Conservation (phyloP, 2,329 filamentous ascomycete genomes). For the Mycocentrospora acerina region DNA sequence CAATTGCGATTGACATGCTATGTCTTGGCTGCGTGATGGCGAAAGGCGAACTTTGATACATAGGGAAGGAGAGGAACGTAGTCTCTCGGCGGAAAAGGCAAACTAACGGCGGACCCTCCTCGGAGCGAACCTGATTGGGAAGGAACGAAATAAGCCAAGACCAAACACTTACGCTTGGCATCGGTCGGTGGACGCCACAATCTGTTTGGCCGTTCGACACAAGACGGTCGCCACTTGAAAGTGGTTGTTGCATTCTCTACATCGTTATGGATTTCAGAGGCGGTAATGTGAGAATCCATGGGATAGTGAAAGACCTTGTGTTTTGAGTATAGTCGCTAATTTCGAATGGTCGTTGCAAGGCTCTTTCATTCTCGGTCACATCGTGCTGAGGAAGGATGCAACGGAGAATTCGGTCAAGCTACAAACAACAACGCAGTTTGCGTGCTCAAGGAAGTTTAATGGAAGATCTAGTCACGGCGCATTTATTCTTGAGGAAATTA, state of each 20-base stretch:
- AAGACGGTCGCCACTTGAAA: background rate
- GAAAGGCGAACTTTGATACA: conserved; percentile 14
- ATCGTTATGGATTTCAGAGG: no score
- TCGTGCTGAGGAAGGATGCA: no score
- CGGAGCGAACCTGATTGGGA: conserved; percentile 26
- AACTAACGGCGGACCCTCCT: conserved; percentile 8
- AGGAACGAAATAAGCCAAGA: conserved; percentile 22
- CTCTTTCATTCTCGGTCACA: no score
- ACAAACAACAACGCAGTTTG: no score
- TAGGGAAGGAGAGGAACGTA: conserved; percentile 23
- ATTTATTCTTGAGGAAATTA: no score
- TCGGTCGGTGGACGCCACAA: conserved; percentile 16
- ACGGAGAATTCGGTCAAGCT: no score
- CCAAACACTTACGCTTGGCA: conserved; percentile 2
- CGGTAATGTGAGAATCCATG: no score
- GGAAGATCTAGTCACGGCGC: no score
- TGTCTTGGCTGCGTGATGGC: conserved; percentile 23
- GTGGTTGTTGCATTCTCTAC: background rate
- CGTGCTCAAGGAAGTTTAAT: no score
- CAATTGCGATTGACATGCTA: conserved; percentile 12
- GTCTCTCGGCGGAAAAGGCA: conserved; percentile 14
- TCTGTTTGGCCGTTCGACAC: conserved; percentile 9
- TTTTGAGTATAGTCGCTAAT: no score
- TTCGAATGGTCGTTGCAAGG: no score
- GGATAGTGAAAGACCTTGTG: no score